Percentiles rank a stretch among this genome's conserved stretches.
These are phyloP conservation scores for Apophysomyces sp. DNA, from an alignment of 371 early-diverging fungal genomes.

Conservation along the genomic window DNA sequence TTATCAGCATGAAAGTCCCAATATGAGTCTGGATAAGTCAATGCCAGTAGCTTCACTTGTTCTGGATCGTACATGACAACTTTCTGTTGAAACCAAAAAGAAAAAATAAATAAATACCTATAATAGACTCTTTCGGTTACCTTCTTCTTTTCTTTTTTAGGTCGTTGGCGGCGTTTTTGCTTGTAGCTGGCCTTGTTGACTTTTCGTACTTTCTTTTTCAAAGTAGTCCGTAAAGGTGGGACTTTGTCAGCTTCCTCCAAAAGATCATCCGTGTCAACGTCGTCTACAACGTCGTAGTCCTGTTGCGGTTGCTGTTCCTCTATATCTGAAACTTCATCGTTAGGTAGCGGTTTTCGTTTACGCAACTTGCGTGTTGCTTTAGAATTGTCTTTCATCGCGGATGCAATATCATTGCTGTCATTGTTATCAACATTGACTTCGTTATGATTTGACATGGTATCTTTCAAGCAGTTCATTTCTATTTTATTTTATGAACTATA, in stretches of 20 bases:
- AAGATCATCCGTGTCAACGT: constrained; percentile 17
- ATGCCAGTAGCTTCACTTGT: constrained; percentile 43
- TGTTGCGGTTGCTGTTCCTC: constrained; percentile 4
- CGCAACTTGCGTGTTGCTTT: constrained; percentile 11
- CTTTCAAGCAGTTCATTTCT: background rate
- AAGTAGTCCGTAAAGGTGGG: constrained; percentile 4
- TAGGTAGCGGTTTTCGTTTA: background rate
- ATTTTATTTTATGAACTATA: too few relatives aligned
- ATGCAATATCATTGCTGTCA: background rate
- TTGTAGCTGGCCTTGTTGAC: background rate
- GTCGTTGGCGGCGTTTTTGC: constrained; percentile 3
- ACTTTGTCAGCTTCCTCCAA: constrained; percentile 10
- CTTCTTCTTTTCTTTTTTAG: constrained; percentile 6
- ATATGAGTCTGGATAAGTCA: constrained; percentile 14
- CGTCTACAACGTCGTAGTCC: constrained; percentile 11
- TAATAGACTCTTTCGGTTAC: background rate
- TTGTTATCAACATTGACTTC: background rate
- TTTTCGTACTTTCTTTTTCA: constrained; percentile 5
- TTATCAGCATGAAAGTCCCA: constrained; percentile 26
- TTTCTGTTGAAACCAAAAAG: constrained; percentile 12
- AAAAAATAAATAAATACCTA: background rate
- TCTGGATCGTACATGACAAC: constrained; percentile 36
- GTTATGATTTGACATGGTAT: background rate
- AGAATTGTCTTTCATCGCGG: background rate
- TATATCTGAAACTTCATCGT: constrained; percentile 6